Percentiles rank a stretch among this genome's conserved stretches.
Conservation (phyloP, 2,329 filamentous ascomycete species). For the Pseudocercospora fijiensis region DNA sequence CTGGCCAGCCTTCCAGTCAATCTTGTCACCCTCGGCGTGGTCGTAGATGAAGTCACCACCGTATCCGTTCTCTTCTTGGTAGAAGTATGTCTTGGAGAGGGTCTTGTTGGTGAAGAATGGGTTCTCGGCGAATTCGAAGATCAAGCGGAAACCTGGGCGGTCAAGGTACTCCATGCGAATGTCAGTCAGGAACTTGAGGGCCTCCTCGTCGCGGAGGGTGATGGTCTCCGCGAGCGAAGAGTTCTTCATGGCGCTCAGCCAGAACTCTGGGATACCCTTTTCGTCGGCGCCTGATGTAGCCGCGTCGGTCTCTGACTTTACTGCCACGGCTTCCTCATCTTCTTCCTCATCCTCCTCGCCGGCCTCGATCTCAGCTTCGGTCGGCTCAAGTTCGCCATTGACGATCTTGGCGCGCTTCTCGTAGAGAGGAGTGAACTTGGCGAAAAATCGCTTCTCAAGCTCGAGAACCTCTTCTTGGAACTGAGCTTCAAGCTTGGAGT, state of each 20-base stretch:
- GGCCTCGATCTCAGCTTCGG: conserved; percentile 79
- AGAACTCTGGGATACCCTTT: conserved; percentile 95
- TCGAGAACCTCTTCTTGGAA: conserved; percentile 98
- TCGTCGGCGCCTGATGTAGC: conserved; percentile 56
- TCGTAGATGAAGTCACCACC: conserved; percentile 99
- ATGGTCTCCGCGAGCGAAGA: conserved; percentile 98
- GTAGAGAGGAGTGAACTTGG: conserved; percentile 97
- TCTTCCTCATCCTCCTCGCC: conserved; percentile 79
- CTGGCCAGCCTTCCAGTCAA: conserved; percentile 91
- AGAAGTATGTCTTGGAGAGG: conserved; percentile 97
- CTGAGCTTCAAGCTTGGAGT: conserved; percentile 95
- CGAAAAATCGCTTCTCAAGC: conserved; percentile 99
- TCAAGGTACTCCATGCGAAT: conserved; percentile 99
- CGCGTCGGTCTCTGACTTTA: conserved; percentile 58
- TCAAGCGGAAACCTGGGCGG: conserved; percentile 94
- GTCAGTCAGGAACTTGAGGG: conserved; percentile 84
- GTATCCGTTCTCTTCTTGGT: conserved; percentile 97
- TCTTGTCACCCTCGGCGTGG: conserved; percentile 96
- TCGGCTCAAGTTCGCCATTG: conserved; percentile 83
- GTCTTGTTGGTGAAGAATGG: conserved; percentile 97
- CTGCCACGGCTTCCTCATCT: conserved; percentile 56
- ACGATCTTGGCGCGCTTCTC: conserved; percentile 90
- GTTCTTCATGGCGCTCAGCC: conserved; percentile 99
- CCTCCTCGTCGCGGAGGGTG: conserved; percentile 92
- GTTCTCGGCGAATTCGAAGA: conserved; percentile 95